Evolutionary conservation across 23 red algal genomes (phyloP).

Genomic region (Agarophyton chilense): DNA sequence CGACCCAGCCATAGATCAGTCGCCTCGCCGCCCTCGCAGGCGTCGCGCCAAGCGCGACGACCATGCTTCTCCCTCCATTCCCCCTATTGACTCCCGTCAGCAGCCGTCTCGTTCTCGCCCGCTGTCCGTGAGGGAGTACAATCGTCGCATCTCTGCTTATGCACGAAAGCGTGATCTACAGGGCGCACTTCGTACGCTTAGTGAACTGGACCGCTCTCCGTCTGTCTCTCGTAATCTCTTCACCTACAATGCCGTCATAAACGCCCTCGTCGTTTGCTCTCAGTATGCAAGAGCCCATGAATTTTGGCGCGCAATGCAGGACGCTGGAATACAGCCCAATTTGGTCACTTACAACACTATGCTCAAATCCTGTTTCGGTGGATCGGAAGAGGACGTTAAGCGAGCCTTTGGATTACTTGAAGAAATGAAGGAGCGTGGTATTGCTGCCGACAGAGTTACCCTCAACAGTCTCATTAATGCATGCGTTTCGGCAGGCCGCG

Average conservation of each 20-base stretch:
- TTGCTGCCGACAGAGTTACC: conserved; percentile 58
- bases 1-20: neutral
- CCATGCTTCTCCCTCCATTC: neutral
- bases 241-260: conserved; percentile 66
- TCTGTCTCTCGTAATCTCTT: conserved; percentile 53
- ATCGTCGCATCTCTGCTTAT: conserved; percentile 51
- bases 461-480: conserved; percentile 58
- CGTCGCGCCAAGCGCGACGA: conserved; percentile 24
- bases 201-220: conserved; percentile 51
- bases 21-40: neutral
- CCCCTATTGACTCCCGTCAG: conserved; percentile 5
- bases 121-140: conserved; percentile 57
- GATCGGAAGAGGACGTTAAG: conserved; percentile 36
- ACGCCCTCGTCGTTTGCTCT: conserved; percentile 57
- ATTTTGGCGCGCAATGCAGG: conserved; percentile 65
- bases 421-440: conserved; percentile 67
- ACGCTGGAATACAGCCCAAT: conserved; percentile 57
- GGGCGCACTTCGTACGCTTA: conserved; percentile 37
- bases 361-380: conserved; percentile 61
- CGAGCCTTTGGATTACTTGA: conserved; percentile 46
- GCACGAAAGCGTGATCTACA: conserved; percentile 55
- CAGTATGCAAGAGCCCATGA: conserved; percentile 57
- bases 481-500: conserved; percentile 56
- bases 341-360: conserved; percentile 75
- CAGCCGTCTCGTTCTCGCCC: conserved; percentile 10